Evolutionary conservation across 1,284 basidiomycete species (phyloP).

Genomic region (Malassezia vespertilionis): DNA sequence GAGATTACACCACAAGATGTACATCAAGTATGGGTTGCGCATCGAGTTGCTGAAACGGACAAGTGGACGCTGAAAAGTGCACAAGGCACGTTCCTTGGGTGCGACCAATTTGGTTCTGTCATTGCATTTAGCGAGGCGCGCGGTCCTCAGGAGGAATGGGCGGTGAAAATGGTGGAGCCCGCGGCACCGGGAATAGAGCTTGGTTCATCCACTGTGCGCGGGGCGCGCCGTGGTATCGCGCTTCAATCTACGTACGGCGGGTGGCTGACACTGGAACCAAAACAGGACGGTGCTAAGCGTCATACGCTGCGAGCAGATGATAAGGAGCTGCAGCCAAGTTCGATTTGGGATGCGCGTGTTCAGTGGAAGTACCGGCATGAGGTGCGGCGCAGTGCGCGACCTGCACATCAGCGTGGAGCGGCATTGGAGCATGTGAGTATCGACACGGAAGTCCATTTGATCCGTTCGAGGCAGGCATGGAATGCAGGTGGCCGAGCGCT

Average conservation of each 20-base stretch:
- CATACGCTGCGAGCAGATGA: slow-evolving; percentile 24
- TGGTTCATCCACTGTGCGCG: neutral
- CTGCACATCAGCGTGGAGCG: slow-evolving; percentile 1
- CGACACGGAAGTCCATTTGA: slow-evolving; percentile 8
- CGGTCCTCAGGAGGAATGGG: slow-evolving; percentile 39
- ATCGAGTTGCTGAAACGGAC: slow-evolving; percentile 13
- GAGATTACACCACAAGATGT: slow-evolving; percentile 25
- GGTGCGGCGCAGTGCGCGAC: slow-evolving; percentile 1
- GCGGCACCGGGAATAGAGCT: neutral
- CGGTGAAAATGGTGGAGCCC: slow-evolving; percentile 8
- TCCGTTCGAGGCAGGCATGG: slow-evolving; percentile 16
- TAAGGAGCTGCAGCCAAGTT: neutral
- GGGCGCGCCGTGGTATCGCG: slow-evolving; percentile 11
- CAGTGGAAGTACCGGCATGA: slow-evolving; percentile 37
- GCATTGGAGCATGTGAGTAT: neutral
- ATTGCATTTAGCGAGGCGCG: slow-evolving; percentile 28
- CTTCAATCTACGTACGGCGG: slow-evolving; percentile 23
- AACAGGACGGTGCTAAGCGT: slow-evolving; percentile 19
- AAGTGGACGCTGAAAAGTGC: slow-evolving; percentile 32
- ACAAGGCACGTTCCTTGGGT: slow-evolving; percentile 30
- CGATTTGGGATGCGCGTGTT: slow-evolving; percentile 25
- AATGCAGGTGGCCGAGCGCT: slow-evolving; percentile 8
- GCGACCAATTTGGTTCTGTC: slow-evolving; percentile 24
- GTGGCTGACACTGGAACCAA: slow-evolving; percentile 24
- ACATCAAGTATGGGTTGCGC: slow-evolving; percentile 38